phyloP scores from a whole-genome alignment of 2,329 filamentous ascomycete species.

The Ambrosiella xylebori region DNA sequence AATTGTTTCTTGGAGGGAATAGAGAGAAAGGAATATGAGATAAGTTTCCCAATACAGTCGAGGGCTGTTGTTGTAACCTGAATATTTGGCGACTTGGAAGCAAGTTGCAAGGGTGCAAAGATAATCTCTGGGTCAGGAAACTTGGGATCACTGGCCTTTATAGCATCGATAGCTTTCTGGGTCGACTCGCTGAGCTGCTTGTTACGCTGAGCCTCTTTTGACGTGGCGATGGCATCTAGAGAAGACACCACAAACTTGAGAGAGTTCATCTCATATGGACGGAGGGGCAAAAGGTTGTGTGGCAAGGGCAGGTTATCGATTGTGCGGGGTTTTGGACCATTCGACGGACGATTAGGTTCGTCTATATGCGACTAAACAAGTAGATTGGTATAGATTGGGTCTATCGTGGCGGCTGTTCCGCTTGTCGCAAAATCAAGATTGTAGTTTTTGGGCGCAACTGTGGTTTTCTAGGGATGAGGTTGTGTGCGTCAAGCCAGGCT shows the following conservation, averaged over 20 bases:
- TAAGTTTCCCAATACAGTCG: conserved; percentile 96
- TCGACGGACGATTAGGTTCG: neutral
- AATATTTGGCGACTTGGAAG: conserved; percentile 71
- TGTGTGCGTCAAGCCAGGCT: neutral
- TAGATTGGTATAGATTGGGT: neutral
- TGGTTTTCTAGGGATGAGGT: neutral
- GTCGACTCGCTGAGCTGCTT: conserved; percentile 71
- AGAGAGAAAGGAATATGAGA: conserved; percentile 97
- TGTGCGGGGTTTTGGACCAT: neutral
- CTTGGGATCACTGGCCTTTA: conserved; percentile 67
- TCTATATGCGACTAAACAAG: neutral
- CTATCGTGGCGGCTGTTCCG: neutral
- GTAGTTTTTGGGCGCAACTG: too few relatives aligned
- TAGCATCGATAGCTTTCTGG: conserved; percentile 64
- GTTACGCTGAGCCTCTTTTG: conserved; percentile 77
- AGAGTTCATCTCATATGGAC: conserved; percentile 48
- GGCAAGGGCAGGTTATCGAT: neutral
- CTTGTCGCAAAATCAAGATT: too few relatives aligned
- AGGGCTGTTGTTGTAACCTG: conserved; percentile 76
- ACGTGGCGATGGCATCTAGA: conserved; percentile 76
- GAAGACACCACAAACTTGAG: conserved; percentile 91
- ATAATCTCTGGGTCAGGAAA: conserved; percentile 80
- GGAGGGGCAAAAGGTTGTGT: neutral
- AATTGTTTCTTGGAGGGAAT: conserved; percentile 21
- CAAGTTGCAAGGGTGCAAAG: conserved; percentile 78